Conservation (phyloP, 176 grass and related monocot species). For the Areca catechu region DNA sequence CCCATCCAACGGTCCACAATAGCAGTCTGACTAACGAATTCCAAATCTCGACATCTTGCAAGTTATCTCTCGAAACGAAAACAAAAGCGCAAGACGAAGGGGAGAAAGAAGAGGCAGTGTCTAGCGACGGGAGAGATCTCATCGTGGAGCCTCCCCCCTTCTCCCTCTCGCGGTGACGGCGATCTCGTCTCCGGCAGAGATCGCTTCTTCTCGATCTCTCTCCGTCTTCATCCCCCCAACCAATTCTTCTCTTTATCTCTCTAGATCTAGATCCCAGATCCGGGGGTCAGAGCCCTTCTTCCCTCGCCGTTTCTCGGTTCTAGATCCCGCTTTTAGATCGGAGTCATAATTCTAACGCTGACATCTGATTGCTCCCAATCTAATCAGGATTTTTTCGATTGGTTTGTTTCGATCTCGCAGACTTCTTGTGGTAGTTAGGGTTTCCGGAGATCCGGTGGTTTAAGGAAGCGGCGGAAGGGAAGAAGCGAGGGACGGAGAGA, state of each 20-base stretch:
- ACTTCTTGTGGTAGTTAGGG: too few relatives aligned
- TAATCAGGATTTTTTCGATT: too few relatives aligned
- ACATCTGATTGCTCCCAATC: too few relatives aligned
- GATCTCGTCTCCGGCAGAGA: not conserved
- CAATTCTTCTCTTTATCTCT: too few relatives aligned
- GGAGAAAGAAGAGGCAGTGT: too few relatives aligned
- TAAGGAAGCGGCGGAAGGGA: not conserved
- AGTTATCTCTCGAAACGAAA: too few relatives aligned
- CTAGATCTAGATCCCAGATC: slow-evolving; percentile 13
- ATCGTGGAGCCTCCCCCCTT: too few relatives aligned
- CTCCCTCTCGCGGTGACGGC: too few relatives aligned
- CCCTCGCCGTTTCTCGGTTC: slow-evolving; percentile 7
- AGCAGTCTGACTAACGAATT: not conserved
- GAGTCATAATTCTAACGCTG: slow-evolving; percentile 1
- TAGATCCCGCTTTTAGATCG: slow-evolving; percentile 14
- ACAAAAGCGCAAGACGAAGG: too few relatives aligned
- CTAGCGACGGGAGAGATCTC: too few relatives aligned
- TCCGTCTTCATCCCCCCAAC: not conserved
- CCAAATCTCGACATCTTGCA: not conserved
- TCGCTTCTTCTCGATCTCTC: not conserved
- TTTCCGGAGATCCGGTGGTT: too few relatives aligned
- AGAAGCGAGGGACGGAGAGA: slow-evolving; percentile 15
- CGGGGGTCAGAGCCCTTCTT: slow-evolving; percentile 6
- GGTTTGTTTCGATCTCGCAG: too few relatives aligned
- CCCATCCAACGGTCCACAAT: slow-evolving; percentile 10